Conservation (phyloP, 768 basidiomycete genomes). For the Cystobasidium onofrii region DNA sequence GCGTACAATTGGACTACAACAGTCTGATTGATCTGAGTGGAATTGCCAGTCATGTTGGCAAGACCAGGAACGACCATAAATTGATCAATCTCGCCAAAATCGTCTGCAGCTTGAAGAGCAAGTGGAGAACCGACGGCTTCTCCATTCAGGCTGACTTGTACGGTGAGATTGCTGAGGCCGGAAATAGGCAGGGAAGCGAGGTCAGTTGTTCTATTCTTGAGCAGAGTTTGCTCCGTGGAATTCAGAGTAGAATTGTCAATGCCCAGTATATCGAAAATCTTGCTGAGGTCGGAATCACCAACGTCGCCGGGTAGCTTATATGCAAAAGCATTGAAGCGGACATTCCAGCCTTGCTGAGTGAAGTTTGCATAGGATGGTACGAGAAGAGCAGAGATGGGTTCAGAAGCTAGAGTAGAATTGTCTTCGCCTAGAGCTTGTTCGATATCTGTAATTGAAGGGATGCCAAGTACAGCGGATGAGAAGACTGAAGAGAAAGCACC, state of each 20-base stretch:
- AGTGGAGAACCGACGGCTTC: neutral
- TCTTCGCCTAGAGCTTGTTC: conserved; percentile 5
- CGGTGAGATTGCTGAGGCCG: neutral
- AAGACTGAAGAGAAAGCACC: conserved; percentile 18
- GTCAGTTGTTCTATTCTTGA: conserved; percentile 18
- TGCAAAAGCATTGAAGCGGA: conserved; percentile 27
- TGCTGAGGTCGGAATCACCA: neutral
- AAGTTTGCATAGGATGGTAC: conserved; percentile 28
- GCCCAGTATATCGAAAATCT: conserved; percentile 2
- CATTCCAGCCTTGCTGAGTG: conserved; percentile 30
- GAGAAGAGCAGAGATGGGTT: conserved; percentile 19
- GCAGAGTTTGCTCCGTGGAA: conserved; percentile 26
- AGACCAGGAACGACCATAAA: conserved; percentile 20
- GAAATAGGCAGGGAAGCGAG: conserved; percentile 16
- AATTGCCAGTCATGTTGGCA: conserved; percentile 5
- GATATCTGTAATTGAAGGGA: conserved; percentile 6
- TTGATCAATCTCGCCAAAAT: conserved; percentile 30
- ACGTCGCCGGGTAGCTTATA: conserved; percentile 10
- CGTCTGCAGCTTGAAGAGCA: conserved; percentile 10
- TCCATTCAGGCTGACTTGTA: neutral
- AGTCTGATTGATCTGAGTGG: conserved; percentile 6
- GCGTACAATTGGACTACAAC: conserved; percentile 24
- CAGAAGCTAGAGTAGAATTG: conserved; percentile 4
- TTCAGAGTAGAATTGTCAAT: conserved; percentile 30
- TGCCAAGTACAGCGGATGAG: neutral